A percentile compares a stretch with the other conserved stretches of the same genome.
Evolutionary conservation across 2,329 filamentous ascomycete species (phyloP).

Genomic region (Botrytis porri): DNA sequence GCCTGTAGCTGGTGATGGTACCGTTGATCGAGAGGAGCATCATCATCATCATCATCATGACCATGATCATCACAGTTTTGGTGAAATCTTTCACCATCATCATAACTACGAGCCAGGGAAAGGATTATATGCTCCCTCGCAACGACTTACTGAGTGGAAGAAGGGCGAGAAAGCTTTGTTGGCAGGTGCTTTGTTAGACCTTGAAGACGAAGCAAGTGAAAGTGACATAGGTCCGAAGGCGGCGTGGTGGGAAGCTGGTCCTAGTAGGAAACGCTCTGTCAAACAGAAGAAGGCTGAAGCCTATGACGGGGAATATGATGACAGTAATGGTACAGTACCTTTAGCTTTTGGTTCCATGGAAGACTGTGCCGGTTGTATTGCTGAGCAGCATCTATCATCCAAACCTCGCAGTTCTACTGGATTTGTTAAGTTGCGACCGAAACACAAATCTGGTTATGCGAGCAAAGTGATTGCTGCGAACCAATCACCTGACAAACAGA

Average conservation of each 20-base stretch:
- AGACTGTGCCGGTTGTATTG: constrained; percentile 26
- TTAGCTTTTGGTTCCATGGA: constrained; percentile 22
- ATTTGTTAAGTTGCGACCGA: constrained; percentile 17
- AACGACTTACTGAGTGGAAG: constrained; percentile 70
- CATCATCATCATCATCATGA: constrained; percentile 35
- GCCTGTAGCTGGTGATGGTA: constrained; percentile 21
- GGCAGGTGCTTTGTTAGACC: constrained; percentile 56
- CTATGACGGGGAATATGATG: constrained; percentile 66
- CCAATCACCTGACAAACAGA: constrained; percentile 13
- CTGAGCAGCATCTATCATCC: constrained; percentile 17
- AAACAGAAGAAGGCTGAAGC: constrained; percentile 52
- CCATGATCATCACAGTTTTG: constrained; percentile 32
- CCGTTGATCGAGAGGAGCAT: constrained; percentile 5
- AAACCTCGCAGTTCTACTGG: constrained; percentile 1
- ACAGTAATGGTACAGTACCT: constrained; percentile 50
- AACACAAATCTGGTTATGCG: constrained; percentile 20
- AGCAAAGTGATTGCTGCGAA: constrained; percentile 17
- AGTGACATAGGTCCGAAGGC: constrained; percentile 51
- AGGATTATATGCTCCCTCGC: constrained; percentile 56
- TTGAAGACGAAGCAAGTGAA: constrained; percentile 44
- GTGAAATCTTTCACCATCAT: constrained; percentile 35
- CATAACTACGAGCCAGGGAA: constrained; percentile 43
- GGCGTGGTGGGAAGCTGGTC: constrained; percentile 71
- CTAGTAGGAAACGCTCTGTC: constrained; percentile 41
- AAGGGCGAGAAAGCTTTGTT: constrained; percentile 63